Conservation (phyloP, 345 rosid genomes). For the Ricinus communis region DNA sequence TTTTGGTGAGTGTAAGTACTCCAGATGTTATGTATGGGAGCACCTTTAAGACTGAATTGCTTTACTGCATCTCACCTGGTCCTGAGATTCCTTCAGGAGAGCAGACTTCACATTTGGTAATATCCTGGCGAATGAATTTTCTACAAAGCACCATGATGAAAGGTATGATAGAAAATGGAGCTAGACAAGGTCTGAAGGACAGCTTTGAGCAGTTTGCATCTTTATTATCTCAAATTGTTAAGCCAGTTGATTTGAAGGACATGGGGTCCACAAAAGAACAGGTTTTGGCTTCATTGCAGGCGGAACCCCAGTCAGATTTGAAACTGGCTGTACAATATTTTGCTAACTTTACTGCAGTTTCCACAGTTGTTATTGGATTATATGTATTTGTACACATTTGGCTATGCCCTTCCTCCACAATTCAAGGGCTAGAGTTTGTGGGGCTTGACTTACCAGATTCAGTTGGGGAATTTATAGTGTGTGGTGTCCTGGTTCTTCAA, state of each 20-base stretch:
- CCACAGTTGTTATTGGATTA: constrained; percentile 60
- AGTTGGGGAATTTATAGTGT: constrained; percentile 76
- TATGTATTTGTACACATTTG: constrained; percentile 75
- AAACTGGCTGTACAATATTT: constrained; percentile 81
- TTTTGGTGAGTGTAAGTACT: constrained; percentile 65
- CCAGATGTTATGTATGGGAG: constrained; percentile 88
- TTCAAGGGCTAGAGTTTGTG: constrained; percentile 89
- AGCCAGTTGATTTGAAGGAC: constrained; percentile 79
- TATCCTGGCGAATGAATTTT: constrained; percentile 90
- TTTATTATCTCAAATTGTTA: constrained; percentile 62
- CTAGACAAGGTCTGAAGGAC: constrained; percentile 78
- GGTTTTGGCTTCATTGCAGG: constrained; percentile 75
- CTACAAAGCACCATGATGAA: constrained; percentile 91
- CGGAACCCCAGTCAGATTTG: constrained; percentile 81
- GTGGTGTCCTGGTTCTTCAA: constrained; percentile 81
- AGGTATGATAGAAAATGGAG: constrained; percentile 94
- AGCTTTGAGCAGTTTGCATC: constrained; percentile 66
- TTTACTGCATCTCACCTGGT: constrained; percentile 71
- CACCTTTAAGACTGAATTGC: constrained; percentile 70
- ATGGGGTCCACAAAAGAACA: constrained; percentile 80
- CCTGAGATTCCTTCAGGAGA: constrained; percentile 80
- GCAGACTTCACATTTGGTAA: constrained; percentile 65
- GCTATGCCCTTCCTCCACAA: constrained; percentile 53
- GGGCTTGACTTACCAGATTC: constrained; percentile 98
- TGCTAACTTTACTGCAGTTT: constrained; percentile 76